Conservation (phyloP, 2,329 filamentous ascomycete species). For the Alternaria gaisen region DNA sequence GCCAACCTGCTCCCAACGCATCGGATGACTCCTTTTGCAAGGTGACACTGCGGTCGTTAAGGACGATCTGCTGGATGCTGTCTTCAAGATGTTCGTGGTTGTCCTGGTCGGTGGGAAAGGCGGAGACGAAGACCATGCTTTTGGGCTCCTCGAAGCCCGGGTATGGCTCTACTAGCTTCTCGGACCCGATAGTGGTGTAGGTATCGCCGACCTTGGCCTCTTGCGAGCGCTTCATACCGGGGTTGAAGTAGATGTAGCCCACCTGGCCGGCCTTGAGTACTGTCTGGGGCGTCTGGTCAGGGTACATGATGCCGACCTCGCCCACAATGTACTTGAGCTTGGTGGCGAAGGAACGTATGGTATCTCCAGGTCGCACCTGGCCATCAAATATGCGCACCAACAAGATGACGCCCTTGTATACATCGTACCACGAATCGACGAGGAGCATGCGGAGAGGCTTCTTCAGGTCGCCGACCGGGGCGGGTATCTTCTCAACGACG, state of each 20-base stretch:
- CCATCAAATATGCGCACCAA: slow-evolving; percentile 93
- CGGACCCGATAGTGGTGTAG: slow-evolving; percentile 81
- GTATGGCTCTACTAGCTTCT: slow-evolving; percentile 79
- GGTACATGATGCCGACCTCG: slow-evolving; percentile 97
- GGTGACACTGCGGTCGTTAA: slow-evolving; percentile 95
- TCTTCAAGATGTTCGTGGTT: slow-evolving; percentile 89
- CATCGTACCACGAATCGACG: slow-evolving; percentile 98
- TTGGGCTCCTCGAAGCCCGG: slow-evolving; percentile 97
- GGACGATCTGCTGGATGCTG: slow-evolving; percentile 89
- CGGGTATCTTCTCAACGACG: slow-evolving; percentile 85
- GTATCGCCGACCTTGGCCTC: slow-evolving; percentile 97
- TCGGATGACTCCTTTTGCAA: slow-evolving; percentile 94
- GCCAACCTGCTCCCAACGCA: slow-evolving; percentile 91
- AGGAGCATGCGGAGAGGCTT: slow-evolving; percentile 84
- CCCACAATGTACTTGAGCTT: slow-evolving; percentile 90
- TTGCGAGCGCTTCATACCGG: slow-evolving; percentile 95
- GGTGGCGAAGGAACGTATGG: slow-evolving; percentile 87
- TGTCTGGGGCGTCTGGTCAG: slow-evolving; percentile 81
- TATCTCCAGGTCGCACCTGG: slow-evolving; percentile 80
- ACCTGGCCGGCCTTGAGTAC: slow-evolving; percentile 89
- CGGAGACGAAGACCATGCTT: slow-evolving; percentile 98
- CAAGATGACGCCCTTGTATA: slow-evolving; percentile 91
- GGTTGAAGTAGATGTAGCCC: slow-evolving; percentile 96
- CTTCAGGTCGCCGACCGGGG: slow-evolving; percentile 75
- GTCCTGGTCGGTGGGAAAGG: slow-evolving; percentile 90